Base-by-base conservation (phyloP, 2,329 filamentous ascomycete species). In the Nemania diffusa region DNA sequence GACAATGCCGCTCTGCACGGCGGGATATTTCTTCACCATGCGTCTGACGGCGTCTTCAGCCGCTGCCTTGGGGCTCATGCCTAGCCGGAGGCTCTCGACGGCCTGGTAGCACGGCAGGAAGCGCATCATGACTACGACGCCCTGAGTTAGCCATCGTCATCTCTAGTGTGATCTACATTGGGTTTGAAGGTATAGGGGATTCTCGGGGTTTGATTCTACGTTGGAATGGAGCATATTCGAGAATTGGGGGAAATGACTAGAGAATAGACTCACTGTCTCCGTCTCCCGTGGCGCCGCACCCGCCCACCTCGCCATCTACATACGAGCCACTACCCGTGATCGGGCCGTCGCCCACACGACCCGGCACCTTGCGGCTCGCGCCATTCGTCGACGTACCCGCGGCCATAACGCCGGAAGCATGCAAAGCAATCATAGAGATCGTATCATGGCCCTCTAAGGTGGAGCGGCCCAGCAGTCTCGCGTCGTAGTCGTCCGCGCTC, bases 101-200 rank as follows among this genome's bases (percentile, higher is more conserved):
- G 85, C 85, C 71, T 87, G 85, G 70, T 87, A 87, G 72, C 85
- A 88, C 0, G 85, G 85, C 26, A 87, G 73, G 68, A 87, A 86
- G 3, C 85, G 80, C 82, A 87, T 63, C 60, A 63, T 51, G 48
- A 51, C 57, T 59, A 1, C 11, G 26, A 20, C 6, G 6, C 13
- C 22, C 11, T 37, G 17, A 24, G 34, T 60, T 13, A 60, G 57
- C 24, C 22, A 13, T 60, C 17, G 17, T 1, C 6, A 4, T 24
- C 7, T 6, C 20, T 8, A 20, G 22, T 13, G 20, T 24, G 44
- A 34, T 34, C 8, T 5, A 15, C 8, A 40, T 7, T 40, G 34
- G 5, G 9, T 8, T 40, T 40, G 34, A 15, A 40, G 15, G 9
- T 11, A 13, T 3, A 40, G 5, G 15, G 34, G 34, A 3, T 40